Conservation (phyloP, 306 rosid genomes). For the Calophaca sinica region DNA sequence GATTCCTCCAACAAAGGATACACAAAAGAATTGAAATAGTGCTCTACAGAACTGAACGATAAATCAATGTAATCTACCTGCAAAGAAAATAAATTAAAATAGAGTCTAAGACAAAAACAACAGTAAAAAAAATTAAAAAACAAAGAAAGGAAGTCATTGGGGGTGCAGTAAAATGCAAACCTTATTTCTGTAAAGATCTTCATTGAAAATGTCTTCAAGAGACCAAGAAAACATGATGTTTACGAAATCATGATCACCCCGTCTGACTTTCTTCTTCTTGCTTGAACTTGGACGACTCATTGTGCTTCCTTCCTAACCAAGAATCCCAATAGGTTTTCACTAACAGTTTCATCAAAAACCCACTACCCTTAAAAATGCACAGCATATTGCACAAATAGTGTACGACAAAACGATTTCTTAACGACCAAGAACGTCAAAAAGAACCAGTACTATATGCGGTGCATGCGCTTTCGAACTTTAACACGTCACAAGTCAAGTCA, state of each 20-base stretch:
- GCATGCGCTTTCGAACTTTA: no score
- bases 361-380: not conserved
- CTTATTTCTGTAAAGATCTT: slow-evolving; percentile 54
- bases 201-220: slow-evolving; percentile 55
- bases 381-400: not conserved
- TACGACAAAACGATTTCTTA: slow-evolving; percentile 19
- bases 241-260: slow-evolving; percentile 33
- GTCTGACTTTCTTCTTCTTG: not conserved
- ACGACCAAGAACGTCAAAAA: slow-evolving; percentile 1
- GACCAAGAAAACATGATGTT: slow-evolving; percentile 68
- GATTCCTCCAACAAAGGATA: slow-evolving; percentile 79
- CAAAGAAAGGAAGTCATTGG: not conserved
- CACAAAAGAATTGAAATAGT: slow-evolving; percentile 56
- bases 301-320: not conserved
- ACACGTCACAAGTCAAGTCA: no score
- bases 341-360: not conserved
- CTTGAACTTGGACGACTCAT: slow-evolving; percentile 23
- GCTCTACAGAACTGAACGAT: slow-evolving; percentile 51
- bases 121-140: not conserved
- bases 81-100: not conserved
- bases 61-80: slow-evolving; percentile 65
- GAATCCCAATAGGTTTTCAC: not conserved
- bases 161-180: slow-evolving; percentile 31
- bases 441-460: no score
- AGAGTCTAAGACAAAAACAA: not conserved